Conservation (phyloP, 441 rosid genomes). For the Corymbia calophylla region DNA sequence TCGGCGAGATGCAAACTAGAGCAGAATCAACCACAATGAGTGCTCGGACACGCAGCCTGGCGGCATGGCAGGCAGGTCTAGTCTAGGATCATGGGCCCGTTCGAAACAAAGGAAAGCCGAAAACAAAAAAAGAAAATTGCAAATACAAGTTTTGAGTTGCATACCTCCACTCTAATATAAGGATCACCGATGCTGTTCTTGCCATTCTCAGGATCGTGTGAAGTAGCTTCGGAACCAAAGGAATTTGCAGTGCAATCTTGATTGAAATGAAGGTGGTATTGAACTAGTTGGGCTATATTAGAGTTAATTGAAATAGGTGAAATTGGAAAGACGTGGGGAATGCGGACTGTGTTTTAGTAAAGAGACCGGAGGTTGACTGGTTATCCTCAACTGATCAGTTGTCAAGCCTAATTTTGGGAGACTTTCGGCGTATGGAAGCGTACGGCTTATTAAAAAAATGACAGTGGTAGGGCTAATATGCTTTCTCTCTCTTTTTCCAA, state of each 20-base stretch:
- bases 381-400: background rate
- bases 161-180: background rate
- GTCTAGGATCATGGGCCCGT: background rate
- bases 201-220: background rate
- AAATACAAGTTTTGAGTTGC: background rate
- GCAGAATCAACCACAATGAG: no score
- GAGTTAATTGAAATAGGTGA: background rate
- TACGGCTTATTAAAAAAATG: background rate
- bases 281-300: background rate
- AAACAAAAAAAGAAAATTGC: background rate
- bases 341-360: background rate
- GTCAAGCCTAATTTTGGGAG: background rate
- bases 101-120: background rate
- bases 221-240: background rate
- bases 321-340: background rate
- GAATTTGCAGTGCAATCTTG: background rate
- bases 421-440: background rate
- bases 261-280: background rate
- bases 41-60: background rate
- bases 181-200: background rate
- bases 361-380: background rate
- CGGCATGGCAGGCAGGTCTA: background rate
- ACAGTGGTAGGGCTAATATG: background rate
- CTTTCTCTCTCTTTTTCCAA: background rate
- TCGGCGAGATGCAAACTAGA: background rate